Evolutionary conservation across 2,329 filamentous ascomycete species (phyloP).

Genomic region (Neofusicoccum parvum): DNA sequence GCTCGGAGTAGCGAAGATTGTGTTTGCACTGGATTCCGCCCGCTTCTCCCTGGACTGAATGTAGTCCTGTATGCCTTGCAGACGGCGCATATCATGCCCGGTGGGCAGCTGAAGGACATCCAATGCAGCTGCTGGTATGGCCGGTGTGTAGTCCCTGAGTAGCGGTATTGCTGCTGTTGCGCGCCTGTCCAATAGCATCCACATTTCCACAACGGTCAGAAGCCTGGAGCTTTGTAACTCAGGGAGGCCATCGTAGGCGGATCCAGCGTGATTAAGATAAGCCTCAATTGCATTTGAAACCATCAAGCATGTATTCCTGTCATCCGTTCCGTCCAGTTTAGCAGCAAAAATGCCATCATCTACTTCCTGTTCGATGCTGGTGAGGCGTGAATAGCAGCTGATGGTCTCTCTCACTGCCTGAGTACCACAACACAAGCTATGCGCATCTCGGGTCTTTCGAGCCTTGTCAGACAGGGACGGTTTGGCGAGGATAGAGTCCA

Average conservation of each 20-base stretch:
- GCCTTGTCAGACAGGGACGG: background rate
- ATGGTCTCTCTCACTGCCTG: background rate
- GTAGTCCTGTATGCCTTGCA: slow-evolving; percentile 52
- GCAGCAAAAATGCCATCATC: background rate
- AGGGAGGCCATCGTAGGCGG: slow-evolving; percentile 47
- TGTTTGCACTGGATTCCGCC: slow-evolving; percentile 31
- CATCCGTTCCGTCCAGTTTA: background rate
- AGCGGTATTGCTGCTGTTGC: slow-evolving; percentile 49
- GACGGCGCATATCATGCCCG: slow-evolving; percentile 51
- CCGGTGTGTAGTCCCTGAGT: slow-evolving; percentile 54
- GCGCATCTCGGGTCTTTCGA: background rate
- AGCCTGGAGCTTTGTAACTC: slow-evolving; percentile 57
- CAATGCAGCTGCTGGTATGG: slow-evolving; percentile 53
- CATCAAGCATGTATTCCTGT: slow-evolving; percentile 27
- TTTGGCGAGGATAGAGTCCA: background rate
- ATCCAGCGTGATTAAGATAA: slow-evolving; percentile 38
- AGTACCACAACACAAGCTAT: background rate
- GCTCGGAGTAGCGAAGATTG: slow-evolving; percentile 51
- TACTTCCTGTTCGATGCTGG: background rate
- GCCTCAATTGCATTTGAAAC: slow-evolving; percentile 38
- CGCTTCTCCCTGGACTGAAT: slow-evolving; percentile 47
- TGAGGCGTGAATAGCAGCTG: background rate
- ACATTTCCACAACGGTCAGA: slow-evolving; percentile 59
- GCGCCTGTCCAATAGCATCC: slow-evolving; percentile 57
- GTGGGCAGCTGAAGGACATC: slow-evolving; percentile 58